Base-by-base conservation (phyloP, 1,139 yeast species). In the Suhomyces choctaworum region DNA sequence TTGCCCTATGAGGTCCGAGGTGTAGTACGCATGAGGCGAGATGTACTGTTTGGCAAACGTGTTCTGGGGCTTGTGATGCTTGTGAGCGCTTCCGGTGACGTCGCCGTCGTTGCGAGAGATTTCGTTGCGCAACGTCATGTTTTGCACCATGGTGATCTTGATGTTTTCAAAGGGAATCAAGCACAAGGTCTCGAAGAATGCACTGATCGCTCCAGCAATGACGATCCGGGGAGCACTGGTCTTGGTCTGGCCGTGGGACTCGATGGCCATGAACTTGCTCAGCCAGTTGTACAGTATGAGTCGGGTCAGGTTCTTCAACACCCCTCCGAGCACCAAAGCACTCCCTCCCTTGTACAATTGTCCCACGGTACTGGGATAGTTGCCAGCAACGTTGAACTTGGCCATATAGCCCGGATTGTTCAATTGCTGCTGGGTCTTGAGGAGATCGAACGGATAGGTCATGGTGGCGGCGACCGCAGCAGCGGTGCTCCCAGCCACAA, bases 111-210 rank as follows among this genome's bases (percentile, higher is more conserved):
- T 38, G 27, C 67, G 50, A 2, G 44, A 35, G 19, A 62, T 44
- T 42, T 70, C 77, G 36, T 68, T 69, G 22, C 44, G 50, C 38
- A 69, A 53, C 4, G 64, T 46, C 60, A 62, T 68, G 50, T 82
- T 78, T 52, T 90, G 96, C 44, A 90, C 81, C 92, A 88, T 82
- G 10, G 88, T 75, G 5, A 87, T 82, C 56, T 90, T 89, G 47
- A 89, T 73, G 54, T 82, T 86, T 52, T 92, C 98, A 60, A 92
- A 90, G 0, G 98, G 98, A 16, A 92, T 85, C 20, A 92, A 77
- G 69, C 89, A 76, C 27, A 88, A 50, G 5, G 95, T 81, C 59
- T 92, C 98, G 34, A 81, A 64, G 39, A 82, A 71, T 5, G 94
- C 97, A 8, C 96, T 85, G 68, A 88, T 76, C 33, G 83, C 75